phyloP scores from a whole-genome alignment of 805 yeast genomes.

The Myxozyma melibiosi region DNA sequence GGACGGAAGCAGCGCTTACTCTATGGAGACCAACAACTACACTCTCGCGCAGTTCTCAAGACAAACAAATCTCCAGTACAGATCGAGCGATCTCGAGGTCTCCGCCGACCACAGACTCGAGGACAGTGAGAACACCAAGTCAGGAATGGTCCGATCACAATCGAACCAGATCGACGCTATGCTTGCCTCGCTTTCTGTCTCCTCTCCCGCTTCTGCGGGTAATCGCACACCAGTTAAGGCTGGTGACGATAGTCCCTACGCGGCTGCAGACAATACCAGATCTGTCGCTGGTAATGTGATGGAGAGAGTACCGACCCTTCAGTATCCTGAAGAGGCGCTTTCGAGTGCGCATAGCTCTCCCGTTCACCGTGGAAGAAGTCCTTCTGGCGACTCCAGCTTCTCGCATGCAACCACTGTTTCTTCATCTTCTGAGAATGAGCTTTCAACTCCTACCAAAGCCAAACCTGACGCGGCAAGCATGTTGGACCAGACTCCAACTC shows the following conservation, averaged over 20 bases:
- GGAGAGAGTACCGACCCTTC: not conserved
- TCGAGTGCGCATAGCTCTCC: conserved; percentile 35
- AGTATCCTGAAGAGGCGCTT: conserved; percentile 14
- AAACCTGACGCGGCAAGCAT: not conserved
- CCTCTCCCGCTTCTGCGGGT: not conserved
- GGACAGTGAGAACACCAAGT: too few relatives aligned
- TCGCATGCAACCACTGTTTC: conserved; percentile 36
- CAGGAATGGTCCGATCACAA: too few relatives aligned
- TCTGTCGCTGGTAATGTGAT: too few relatives aligned
- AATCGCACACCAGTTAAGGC: not conserved
- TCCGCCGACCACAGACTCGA: too few relatives aligned
- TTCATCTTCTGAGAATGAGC: conserved; percentile 24
- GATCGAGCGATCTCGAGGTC: conserved; percentile 11
- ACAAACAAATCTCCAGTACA: conserved; percentile 28
- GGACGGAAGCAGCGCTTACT: conserved; percentile 46
- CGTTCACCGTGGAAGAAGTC: conserved; percentile 31
- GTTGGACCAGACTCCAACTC: not conserved
- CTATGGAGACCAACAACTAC: conserved; percentile 35
- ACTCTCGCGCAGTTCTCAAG: conserved; percentile 44
- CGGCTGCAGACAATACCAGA: not conserved
- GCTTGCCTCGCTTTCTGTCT: conserved; percentile 16
- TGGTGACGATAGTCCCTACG: not conserved
- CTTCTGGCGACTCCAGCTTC: conserved; percentile 35
- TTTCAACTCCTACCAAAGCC: not conserved
- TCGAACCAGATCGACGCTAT: conserved; percentile 18